These are phyloP conservation scores for Penicillium sp. DNA, from an alignment of 2,329 filamentous ascomycete genomes.

Conservation along the genomic window DNA sequence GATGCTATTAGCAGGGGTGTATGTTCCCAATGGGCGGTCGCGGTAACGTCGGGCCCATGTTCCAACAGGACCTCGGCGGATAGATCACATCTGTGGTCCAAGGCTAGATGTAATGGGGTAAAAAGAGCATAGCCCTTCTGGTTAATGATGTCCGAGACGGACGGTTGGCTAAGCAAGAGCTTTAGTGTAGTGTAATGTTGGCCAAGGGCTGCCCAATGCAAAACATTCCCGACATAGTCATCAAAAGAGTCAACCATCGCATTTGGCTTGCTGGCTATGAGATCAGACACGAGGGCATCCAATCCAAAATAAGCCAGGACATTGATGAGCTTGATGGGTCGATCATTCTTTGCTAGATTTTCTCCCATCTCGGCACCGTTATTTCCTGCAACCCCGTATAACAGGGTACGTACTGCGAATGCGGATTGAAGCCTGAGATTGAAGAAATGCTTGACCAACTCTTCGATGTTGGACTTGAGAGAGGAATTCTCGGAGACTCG, in stretches of 20 bases:
- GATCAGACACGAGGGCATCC: not conserved
- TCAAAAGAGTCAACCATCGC: not conserved
- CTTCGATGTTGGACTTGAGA: not conserved
- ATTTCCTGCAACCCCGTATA: not conserved
- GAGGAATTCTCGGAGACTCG: not conserved
- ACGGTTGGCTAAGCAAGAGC: not conserved
- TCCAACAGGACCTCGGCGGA: constrained; percentile 1
- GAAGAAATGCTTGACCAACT: not conserved
- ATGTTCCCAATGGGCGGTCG: not conserved
- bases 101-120: not conserved
- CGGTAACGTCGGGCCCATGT: not conserved
- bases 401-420: not conserved
- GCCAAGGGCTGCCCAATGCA: constrained; percentile 1
- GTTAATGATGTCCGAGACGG: not conserved
- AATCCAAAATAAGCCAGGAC: constrained; percentile 1
- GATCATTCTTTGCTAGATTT: not conserved
- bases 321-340: constrained; percentile 1
- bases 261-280: not conserved
- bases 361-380: constrained; percentile 2
- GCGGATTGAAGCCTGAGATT: not conserved
- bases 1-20: not conserved
- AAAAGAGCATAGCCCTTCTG: not conserved
- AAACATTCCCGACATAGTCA: not conserved
- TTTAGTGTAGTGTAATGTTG: not conserved
- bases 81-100: not conserved